Evolutionary conservation across 352 stramenopile species (phyloP), one percentile per base, ranked within the genome.

Genomic region (Elongisporangium prolatum): DNA sequence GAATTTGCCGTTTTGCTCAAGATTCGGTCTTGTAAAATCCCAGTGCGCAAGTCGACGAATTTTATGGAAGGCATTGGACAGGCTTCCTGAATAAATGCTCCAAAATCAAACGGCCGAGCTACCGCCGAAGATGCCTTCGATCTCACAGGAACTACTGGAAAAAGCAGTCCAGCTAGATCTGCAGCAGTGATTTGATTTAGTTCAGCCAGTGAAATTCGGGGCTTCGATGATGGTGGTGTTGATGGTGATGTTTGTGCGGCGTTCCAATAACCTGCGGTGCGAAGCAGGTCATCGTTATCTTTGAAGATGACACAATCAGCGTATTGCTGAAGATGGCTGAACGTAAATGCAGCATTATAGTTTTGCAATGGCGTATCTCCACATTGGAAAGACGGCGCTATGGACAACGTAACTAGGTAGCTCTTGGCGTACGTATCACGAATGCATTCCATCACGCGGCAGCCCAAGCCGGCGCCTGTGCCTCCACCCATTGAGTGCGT

Each of bases 331-430:
- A 96, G 64, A 54, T 86, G 75, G 2, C 64, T 63, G 20, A 96
- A 60, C 20, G 88, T 84, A 50, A 96, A 74, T 6, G 89, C 58
- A 0, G 86, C 71, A 56, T 96, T 96, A 71, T 95, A 96, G 58
- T 93, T 93, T 63, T 96, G 88, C 48, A 95, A 61, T 2, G 88
- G 82, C 1, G 84, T 89, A 64, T 93, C 84, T 3, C 84, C 86
- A 22, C 67, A 65, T 25, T 70, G 49, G 8, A 61, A 72, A 0
- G 82, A 95, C 21, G 88, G 86, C 28, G 84, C 86, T 16, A 96
- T 69, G 4, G 77, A 91, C 14, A 77, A 68, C 13, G 77, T 81
- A 14, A 80, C 70, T 13, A 96, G 52, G 54, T 91, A 92, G 8
- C 68, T 61, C 3, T 77, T 86, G 3, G 88, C 80, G 51, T 95